phyloP scores from a whole-genome alignment of 768 basidiomycete genomes.

The Tylopilus rubrobrunneus region DNA sequence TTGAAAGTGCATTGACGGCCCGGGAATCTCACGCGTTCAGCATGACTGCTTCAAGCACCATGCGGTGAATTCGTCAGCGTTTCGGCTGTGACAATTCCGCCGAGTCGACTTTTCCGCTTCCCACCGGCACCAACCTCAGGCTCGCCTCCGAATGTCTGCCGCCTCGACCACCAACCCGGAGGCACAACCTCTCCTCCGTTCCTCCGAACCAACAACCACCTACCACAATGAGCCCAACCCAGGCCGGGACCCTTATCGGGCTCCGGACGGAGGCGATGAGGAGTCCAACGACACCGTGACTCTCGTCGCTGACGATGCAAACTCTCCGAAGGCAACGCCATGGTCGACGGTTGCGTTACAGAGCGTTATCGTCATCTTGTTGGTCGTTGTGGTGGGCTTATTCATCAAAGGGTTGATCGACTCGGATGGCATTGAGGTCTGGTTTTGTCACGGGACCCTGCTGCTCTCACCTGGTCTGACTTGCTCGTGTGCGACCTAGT shows the following conservation, averaged over 20 bases:
- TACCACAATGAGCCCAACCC: conserved; percentile 13
- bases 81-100: not conserved
- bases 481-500: conserved; percentile 55
- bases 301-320: not conserved
- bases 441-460: conserved; percentile 23
- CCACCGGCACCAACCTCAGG: too few species aligned
- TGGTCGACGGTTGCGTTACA: conserved; percentile 24
- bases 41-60: not conserved
- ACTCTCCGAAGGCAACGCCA: conserved; percentile 7
- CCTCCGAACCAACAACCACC: conserved; percentile 9
- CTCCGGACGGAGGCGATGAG: conserved; percentile 13
- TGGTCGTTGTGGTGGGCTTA: conserved; percentile 39
- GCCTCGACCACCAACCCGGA: conserved; percentile 9
- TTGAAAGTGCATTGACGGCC: too few species aligned
- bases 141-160: conserved; percentile 17
- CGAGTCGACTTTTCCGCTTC: conserved; percentile 3
- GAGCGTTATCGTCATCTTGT: conserved; percentile 33
- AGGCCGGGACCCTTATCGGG: not conserved
- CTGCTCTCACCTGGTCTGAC: conserved; percentile 34
- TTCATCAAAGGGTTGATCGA: conserved; percentile 72
- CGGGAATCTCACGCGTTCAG: not conserved
- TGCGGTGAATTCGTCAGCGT: not conserved
- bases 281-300: conserved; percentile 11
- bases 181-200: conserved; percentile 22
- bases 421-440: conserved; percentile 61